These are phyloP conservation scores for Vigna hirtella DNA, from an alignment of 306 rosid species.

Conservation along the genomic window DNA sequence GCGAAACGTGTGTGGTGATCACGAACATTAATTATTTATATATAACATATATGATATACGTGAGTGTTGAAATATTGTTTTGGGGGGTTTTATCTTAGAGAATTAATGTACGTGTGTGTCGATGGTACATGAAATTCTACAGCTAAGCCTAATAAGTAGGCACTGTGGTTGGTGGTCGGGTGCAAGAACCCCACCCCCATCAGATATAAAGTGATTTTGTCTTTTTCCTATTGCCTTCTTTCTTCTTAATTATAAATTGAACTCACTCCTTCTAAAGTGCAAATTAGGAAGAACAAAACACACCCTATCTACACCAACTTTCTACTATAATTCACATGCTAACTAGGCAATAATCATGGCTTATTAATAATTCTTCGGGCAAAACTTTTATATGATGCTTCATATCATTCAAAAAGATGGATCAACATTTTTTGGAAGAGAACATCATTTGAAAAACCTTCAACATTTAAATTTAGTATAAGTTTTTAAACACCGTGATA, in stretches of 20 bases:
- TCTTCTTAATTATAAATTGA: conserved; percentile 17
- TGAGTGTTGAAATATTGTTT: background rate
- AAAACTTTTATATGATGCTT: too few species aligned
- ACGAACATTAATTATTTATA: background rate
- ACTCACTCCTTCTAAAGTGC: conserved; percentile 26
- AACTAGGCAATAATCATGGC: too few species aligned
- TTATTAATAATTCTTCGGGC: too few species aligned
- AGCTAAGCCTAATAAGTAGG: conserved; percentile 64
- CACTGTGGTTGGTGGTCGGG: conserved; percentile 64
- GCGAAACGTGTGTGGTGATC: background rate
- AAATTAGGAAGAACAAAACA: background rate
- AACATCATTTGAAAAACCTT: too few species aligned
- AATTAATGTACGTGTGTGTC: conserved; percentile 41
- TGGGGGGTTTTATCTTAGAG: background rate
- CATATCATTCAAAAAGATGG: too few species aligned
- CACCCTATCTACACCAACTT: too few species aligned
- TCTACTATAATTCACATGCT: too few species aligned
- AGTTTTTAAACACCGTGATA: too few species aligned
- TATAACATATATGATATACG: background rate
- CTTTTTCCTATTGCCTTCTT: conserved; percentile 30
- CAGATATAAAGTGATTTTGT: conserved; percentile 46
- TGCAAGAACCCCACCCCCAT: conserved; percentile 55
- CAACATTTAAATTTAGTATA: too few species aligned
- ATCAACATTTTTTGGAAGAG: too few species aligned
- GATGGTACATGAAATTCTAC: conserved; percentile 45